A percentile compares a stretch with the other conserved stretches of the same genome.
phyloP scores from a whole-genome alignment of 129 eudicot genomes.

The Chrysanthemum lavandulifolium region DNA sequence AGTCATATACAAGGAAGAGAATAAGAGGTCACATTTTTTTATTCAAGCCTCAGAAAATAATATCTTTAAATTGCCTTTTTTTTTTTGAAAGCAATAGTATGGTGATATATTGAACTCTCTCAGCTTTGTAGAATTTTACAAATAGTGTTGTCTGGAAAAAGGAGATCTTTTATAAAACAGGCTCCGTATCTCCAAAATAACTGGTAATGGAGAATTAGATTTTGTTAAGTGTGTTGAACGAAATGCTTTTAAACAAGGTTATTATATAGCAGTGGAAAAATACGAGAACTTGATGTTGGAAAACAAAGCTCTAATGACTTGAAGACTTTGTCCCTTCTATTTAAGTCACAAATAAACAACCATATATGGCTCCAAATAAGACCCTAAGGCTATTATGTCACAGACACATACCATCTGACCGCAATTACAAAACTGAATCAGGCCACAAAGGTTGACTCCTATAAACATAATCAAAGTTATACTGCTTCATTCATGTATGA shows the following conservation, averaged over 20 bases:
- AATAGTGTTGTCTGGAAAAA: constrained; percentile 11
- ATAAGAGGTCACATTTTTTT: no score
- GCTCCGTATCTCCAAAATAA: not conserved
- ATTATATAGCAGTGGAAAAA: not conserved
- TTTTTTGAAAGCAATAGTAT: no score
- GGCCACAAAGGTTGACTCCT: not conserved
- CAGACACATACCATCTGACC: not conserved
- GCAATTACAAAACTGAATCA: constrained; percentile 11
- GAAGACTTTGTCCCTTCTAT: not conserved
- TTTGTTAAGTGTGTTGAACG: not conserved
- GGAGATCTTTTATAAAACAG: not conserved
- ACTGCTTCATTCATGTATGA: not conserved
- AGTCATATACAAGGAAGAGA: no score
- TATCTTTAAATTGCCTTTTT: no score
- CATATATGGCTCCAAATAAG: not conserved
- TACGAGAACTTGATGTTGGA: not conserved
- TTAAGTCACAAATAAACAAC: not conserved
- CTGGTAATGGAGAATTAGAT: not conserved
- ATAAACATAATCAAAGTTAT: not conserved
- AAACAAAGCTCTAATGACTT: not conserved
- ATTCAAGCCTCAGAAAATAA: no score
- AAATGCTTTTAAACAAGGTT: not conserved
- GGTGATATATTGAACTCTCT: no score
- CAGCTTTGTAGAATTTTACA: not conserved
- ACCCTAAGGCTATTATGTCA: not conserved